Evolutionary conservation across 805 yeast species (phyloP).

Genomic region (Debaryomyces prosopidis): DNA sequence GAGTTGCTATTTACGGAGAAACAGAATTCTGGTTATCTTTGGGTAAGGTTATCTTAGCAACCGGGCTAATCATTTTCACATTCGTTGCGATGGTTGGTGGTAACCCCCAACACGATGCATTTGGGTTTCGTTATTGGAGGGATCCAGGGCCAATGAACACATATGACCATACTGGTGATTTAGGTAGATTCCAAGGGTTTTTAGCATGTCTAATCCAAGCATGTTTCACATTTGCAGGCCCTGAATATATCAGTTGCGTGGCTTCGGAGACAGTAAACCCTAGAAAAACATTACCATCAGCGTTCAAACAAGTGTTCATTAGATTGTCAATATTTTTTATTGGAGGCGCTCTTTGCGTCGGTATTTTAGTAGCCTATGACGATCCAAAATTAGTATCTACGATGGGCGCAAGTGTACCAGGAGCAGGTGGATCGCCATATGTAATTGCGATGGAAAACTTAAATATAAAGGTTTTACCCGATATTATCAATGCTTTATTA

Average conservation of each 20-base stretch:
- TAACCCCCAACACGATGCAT: slow-evolving; percentile 63
- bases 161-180: slow-evolving; percentile 41
- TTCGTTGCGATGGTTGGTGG: slow-evolving; percentile 87
- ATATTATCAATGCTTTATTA: slow-evolving; percentile 45
- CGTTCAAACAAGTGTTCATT: slow-evolving; percentile 72
- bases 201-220: slow-evolving; percentile 69
- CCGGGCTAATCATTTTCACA: slow-evolving; percentile 75
- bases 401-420: slow-evolving; percentile 56
- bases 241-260: slow-evolving; percentile 81
- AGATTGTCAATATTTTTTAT: slow-evolving; percentile 68
- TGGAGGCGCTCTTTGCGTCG: slow-evolving; percentile 76
- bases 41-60: slow-evolving; percentile 69
- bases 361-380: slow-evolving; percentile 70
- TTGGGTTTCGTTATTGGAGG: slow-evolving; percentile 50
- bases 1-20: slow-evolving; percentile 78
- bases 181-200: slow-evolving; percentile 74
- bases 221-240: slow-evolving; percentile 79
- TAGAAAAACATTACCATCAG: slow-evolving; percentile 70
- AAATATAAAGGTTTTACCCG: slow-evolving; percentile 43
- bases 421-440: slow-evolving; percentile 59
- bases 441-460: slow-evolving; percentile 52
- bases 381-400: slow-evolving; percentile 63
- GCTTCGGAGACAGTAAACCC: slow-evolving; percentile 82
- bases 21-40: slow-evolving; percentile 72
- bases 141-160: slow-evolving; percentile 39